phyloP scores from a whole-genome alignment of 768 basidiomycete genomes.

The Floccularia luteovirens region DNA sequence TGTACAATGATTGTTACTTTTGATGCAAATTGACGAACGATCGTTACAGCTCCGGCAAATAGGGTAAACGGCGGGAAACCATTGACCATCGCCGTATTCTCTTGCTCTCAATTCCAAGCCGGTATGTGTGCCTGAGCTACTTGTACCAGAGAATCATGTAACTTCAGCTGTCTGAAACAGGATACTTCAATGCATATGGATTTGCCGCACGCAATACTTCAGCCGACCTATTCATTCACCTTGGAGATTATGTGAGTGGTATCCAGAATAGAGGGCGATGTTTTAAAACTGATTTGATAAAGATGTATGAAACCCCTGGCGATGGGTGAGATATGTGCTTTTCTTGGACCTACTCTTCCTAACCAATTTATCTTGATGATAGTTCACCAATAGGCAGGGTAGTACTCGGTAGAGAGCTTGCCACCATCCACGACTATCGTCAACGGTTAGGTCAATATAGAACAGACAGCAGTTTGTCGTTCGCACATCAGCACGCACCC shows the following conservation, averaged over 20 bases:
- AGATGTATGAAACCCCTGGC: conserved; percentile 46
- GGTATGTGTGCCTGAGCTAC: conserved; percentile 18
- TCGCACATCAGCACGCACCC: conserved; percentile 39
- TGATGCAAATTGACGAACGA: too few species aligned
- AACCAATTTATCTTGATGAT: background rate
- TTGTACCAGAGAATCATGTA: background rate
- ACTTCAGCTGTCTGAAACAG: conserved; percentile 13
- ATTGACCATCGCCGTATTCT: conserved; percentile 49
- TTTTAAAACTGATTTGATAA: background rate
- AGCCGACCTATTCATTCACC: conserved; percentile 47
- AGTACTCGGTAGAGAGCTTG: conserved; percentile 45
- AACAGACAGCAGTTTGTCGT: conserved; percentile 38
- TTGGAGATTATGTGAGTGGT: conserved; percentile 49
- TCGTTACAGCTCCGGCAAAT: conserved; percentile 32
- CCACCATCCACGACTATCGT: conserved; percentile 48
- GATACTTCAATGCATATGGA: conserved; percentile 58
- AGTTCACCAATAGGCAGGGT: conserved; percentile 42
- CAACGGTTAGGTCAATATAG: conserved; percentile 44
- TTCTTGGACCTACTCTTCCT: background rate
- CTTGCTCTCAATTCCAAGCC: conserved; percentile 46
- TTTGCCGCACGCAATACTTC: conserved; percentile 44
- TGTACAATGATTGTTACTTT: conserved; percentile 10
- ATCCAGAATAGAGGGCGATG: background rate
- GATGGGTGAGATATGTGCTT: conserved; percentile 14
- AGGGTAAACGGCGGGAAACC: conserved; percentile 45